These are phyloP conservation scores for Typha latifolia DNA, from an alignment of 176 grass and related monocot species.

Conservation along the genomic window DNA sequence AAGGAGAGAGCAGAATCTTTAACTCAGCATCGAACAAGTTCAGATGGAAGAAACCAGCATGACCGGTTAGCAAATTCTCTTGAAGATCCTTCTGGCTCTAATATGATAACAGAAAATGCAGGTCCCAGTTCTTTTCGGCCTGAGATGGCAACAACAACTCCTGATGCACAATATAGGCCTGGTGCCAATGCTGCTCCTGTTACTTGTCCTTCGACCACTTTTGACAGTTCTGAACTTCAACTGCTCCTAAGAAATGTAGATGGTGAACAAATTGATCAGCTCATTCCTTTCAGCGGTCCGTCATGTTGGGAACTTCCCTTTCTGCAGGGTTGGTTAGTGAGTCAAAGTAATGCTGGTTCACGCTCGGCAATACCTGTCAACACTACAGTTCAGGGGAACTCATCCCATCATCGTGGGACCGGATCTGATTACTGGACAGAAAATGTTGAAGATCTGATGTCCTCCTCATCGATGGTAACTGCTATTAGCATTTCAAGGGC, in stretches of 20 bases:
- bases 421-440: slow-evolving; percentile 14
- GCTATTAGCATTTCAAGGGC: slow-evolving; percentile 20
- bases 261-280: slow-evolving; percentile 39
- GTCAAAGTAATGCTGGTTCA: slow-evolving; percentile 51
- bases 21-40: slow-evolving; percentile 15
- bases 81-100: slow-evolving; percentile 42
- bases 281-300: slow-evolving; percentile 41
- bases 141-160: slow-evolving; percentile 18
- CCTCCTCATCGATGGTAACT: slow-evolving; percentile 34
- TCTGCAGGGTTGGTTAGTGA: slow-evolving; percentile 81
- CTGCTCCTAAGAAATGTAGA: slow-evolving; percentile 74
- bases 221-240: slow-evolving; percentile 50
- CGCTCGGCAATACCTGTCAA: slow-evolving; percentile 25
- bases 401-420: slow-evolving; percentile 6
- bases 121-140: slow-evolving; percentile 4
- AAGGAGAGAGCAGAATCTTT: slow-evolving; percentile 36
- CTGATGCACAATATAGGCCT: slow-evolving; percentile 1
- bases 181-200: slow-evolving; percentile 13
- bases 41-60: slow-evolving; percentile 38
- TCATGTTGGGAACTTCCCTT: slow-evolving; percentile 86
- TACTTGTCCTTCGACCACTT: slow-evolving; percentile 25
- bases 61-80: slow-evolving; percentile 31
- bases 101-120: slow-evolving; percentile 13
- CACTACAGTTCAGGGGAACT: slow-evolving; percentile 22
- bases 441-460: slow-evolving; percentile 20